Base-by-base conservation (phyloP, 345 rosid genomes). In the Brassica juncea region DNA sequence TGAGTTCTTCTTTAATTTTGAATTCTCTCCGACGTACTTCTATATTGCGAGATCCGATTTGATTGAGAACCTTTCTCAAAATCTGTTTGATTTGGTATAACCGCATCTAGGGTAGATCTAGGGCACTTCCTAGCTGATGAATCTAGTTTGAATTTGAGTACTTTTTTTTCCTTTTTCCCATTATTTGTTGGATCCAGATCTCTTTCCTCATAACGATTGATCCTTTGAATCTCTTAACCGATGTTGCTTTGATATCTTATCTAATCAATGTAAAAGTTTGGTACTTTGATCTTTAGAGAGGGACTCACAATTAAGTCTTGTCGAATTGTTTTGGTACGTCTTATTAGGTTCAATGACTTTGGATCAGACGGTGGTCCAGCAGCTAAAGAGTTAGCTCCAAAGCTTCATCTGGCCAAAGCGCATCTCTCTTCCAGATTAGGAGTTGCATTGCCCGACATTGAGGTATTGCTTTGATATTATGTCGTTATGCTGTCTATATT, bases 281-380 rank as follows among this genome's bases (percentile, higher is more conserved):
- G 37, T 57, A 19, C 75, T 57, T 70, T 70, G 47, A 15, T 52
- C 61, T 70, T 63, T 30, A 30, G 67, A 37, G 30, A 31, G 11
- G 28, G 63, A 58, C 31, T 42, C 66, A 62, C 34, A 21, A 15
- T 14, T 1, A 8, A 44, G 11, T 44, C 16, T 66, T 65, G 21
- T 62, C 3, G 9, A 71, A 37, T 39, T 23, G 14, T 59, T 6
- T 68, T 12, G n/a, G 44, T 5, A 27, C 28, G 39, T 70, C 10
- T 54, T 68, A 21, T 28, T 73, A 82, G 84, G 84, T 82, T 73
- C 79, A 82, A 16, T 85, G 99, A 92, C 68, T 92, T 92, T 80
- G 95, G 87, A 35, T 70, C 68, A 9, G 88, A 94, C 73, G 99
- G 99, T 60, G 99, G 97, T 57, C 94, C 91, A 73, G 97, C 95